Conservation (phyloP, 805 yeast species). For the Ogataea siamensis region DNA sequence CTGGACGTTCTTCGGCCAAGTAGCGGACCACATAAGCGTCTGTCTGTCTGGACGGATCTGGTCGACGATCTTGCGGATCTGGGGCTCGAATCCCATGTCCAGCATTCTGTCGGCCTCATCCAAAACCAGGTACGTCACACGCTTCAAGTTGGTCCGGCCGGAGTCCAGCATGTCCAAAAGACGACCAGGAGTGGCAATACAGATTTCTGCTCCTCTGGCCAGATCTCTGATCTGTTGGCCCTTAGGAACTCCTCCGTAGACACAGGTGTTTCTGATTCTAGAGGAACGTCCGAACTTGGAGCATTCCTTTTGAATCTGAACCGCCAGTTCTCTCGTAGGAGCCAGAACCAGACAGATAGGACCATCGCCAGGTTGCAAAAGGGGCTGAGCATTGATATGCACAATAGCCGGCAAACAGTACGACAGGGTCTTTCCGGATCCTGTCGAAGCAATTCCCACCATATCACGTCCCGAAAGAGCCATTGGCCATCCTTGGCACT, state of each 20-base stretch:
- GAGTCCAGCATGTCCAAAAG: conserved; percentile 95
- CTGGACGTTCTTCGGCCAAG: conserved; percentile 99
- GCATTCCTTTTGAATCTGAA: conserved; percentile 95
- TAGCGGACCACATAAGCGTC: conserved; percentile 99
- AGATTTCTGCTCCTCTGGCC: conserved; percentile 91
- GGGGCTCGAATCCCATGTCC: conserved; percentile 99
- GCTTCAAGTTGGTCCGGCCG: conserved; percentile 89
- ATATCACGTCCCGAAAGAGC: conserved; percentile 97
- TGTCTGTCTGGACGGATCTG: conserved; percentile 99
- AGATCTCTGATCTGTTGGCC: conserved; percentile 97
- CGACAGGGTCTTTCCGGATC: conserved; percentile 97
- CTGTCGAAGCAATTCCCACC: conserved; percentile 99
- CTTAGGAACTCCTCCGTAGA: conserved; percentile 99
- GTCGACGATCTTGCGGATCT: conserved; percentile 91
- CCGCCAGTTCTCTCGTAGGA: conserved; percentile 98
- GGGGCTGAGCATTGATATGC: conserved; percentile 97
- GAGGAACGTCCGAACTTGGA: conserved; percentile 90
- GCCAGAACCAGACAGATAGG: conserved; percentile 94
- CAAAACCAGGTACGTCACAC: conserved; percentile 94
- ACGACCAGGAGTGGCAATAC: conserved; percentile 99
- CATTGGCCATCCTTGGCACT: conserved; percentile 99
- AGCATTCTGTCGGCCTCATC: conserved; percentile 99
- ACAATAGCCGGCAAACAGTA: conserved; percentile 97
- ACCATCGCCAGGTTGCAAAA: conserved; percentile 91
- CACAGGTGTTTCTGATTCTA: conserved; percentile 93